Base-by-base conservation (phyloP, 495 filamentous ascomycete genomes). In the Jackrogersella minutella region DNA sequence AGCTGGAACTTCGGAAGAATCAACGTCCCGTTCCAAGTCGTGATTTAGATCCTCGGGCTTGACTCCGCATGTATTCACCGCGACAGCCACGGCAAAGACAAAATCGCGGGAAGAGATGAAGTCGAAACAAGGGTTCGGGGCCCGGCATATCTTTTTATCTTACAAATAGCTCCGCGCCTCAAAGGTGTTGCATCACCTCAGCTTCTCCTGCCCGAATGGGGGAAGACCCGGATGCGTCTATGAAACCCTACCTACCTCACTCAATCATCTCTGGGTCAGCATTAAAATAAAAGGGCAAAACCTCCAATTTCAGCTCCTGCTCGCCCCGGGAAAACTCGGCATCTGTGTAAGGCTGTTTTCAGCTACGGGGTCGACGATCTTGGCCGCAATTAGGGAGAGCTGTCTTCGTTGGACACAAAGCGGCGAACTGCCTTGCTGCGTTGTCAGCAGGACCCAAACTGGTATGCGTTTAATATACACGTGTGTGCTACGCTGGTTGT, bases 81-180 rank as follows among this genome's bases (percentile, higher is more conserved):
- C 7, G n/a, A 19, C 5, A 43, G 11, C 9, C 13, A 44, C n/a
- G 8, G 30, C 7, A 2, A 22, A 31, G 13, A 24, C 17, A 22
- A 13, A 43, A 17, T 53, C 28, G 30, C 14, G 10, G 53, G 10
- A 47, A n/a, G 33, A 16, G 24, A 37, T 56, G 56, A 66, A 19
- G 63, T 66, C 56, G 56, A 66, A 66, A 66, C 56, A 66, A 56
- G 63, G 49, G 30, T n/a, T 34, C 60, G 41, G 59, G 19, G 13
- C 34, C 31, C 13, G 21, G 40, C 24, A 50, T 62, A 46, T 22
- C 6, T 1, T 8, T 44, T 11, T 44, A 26, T 11, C 19, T 46
- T 26, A 26, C 21, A 17, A 10, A 28, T 14, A 10, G 11, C 7
- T 37, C 51, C 21, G 41, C 60, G 52, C 34, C 22, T 64, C 17